Evolutionary conservation across 129 eudicot genomes (phyloP).

Genomic region (Chrysanthemum makinoi): DNA sequence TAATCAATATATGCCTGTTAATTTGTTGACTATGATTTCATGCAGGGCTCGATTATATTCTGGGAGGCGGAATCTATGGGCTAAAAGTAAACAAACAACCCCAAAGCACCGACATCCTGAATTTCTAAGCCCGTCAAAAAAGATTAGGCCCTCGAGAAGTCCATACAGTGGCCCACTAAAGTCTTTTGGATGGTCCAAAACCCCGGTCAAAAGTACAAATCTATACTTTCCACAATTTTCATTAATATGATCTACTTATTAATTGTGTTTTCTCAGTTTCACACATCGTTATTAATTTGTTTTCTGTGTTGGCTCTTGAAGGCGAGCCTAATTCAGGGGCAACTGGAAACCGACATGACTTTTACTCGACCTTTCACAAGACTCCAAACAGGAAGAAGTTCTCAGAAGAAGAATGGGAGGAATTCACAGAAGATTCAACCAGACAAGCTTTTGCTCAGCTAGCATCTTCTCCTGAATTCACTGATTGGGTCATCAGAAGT

Average conservation of each 20-base stretch:
- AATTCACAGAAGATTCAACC: slow-evolving; percentile 74
- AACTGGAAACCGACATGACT: slow-evolving; percentile 29
- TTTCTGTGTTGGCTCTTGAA: slow-evolving; percentile 19
- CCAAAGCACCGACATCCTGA: slow-evolving; percentile 49
- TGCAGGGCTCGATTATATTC: slow-evolving; percentile 38
- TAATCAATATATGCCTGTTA: no score
- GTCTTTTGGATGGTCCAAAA: slow-evolving; percentile 39
- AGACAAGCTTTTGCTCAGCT: slow-evolving; percentile 56
- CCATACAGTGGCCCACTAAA: slow-evolving; percentile 34
- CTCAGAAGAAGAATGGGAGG: slow-evolving; percentile 71
- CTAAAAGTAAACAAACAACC: slow-evolving; percentile 21
- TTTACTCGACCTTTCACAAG: slow-evolving; percentile 72
- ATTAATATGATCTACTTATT: not conserved
- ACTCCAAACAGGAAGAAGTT: slow-evolving; percentile 70
- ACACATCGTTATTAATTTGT: not conserved
- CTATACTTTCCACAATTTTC: not conserved
- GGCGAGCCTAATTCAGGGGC: slow-evolving; percentile 29
- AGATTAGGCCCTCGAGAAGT: slow-evolving; percentile 31
- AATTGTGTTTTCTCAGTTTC: no score
- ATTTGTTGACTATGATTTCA: not conserved
- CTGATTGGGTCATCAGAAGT: slow-evolving; percentile 65
- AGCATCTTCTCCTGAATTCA: slow-evolving; percentile 79
- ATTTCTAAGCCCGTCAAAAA: slow-evolving; percentile 59
- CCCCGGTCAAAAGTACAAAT: slow-evolving; percentile 54
- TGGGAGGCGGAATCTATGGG: slow-evolving; percentile 34